These are phyloP conservation scores for Tylopilus felleus DNA, from an alignment of 768 basidiomycete genomes.

Conservation along the genomic window DNA sequence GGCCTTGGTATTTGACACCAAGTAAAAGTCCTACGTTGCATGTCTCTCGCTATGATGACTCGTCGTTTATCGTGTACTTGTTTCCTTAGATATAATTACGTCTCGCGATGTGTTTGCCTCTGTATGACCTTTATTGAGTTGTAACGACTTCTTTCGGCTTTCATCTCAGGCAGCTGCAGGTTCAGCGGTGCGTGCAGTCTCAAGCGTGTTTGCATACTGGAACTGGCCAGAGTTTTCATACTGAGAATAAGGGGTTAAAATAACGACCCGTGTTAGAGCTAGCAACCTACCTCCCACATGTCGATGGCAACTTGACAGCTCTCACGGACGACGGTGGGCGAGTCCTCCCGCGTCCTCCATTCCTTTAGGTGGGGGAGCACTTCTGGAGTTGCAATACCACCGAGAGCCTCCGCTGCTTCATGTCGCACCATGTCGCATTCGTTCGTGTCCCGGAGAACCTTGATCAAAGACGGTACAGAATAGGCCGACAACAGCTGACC, in stretches of 20 bases:
- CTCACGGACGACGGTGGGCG: conserved; percentile 88
- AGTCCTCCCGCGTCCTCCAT: conserved; percentile 75
- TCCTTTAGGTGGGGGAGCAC: conserved; percentile 84
- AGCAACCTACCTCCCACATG: conserved; percentile 82
- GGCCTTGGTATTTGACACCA: conserved; percentile 40
- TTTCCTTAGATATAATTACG: neutral
- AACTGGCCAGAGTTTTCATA: conserved; percentile 80
- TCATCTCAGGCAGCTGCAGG: conserved; percentile 13
- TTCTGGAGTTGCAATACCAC: conserved; percentile 93
- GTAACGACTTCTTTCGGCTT: neutral
- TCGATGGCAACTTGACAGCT: conserved; percentile 96
- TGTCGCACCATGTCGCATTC: conserved; percentile 98
- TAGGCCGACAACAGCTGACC: conserved; percentile 90
- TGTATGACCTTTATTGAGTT: neutral
- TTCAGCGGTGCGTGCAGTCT: conserved; percentile 12
- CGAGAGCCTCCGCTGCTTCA: conserved; percentile 96
- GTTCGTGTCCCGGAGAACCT: conserved; percentile 62
- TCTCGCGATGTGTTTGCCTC: neutral
- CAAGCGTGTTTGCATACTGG: conserved; percentile 66
- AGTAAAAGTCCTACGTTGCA: conserved; percentile 20
- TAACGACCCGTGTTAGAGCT: neutral
- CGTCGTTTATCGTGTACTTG: neutral
- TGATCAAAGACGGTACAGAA: conserved; percentile 80
- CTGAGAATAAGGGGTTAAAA: conserved; percentile 34
- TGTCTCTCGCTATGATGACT: neutral